Base-by-base conservation (phyloP, 2,329 filamentous ascomycete genomes). In the Aspergillus sojae region DNA sequence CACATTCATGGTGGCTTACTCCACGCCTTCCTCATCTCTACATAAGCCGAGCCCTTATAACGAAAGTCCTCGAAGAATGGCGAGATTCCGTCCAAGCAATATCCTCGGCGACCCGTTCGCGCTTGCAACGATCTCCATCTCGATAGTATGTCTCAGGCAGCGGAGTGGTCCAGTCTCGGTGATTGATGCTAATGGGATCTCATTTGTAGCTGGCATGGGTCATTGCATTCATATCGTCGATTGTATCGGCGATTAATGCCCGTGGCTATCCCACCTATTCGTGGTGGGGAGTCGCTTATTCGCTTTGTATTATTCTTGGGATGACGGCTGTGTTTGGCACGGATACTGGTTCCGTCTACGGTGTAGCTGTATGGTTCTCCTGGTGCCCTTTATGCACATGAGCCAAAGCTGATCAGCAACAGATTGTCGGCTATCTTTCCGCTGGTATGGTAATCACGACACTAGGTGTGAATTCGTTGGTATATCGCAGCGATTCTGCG, bases 71-170 rank as follows among this genome's bases (percentile, higher is more conserved):
- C 62, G 64, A 62, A 74, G 58, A 66, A 84, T 81, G 81, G 78
- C 82, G 68, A 81, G 80, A 72, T 89, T 97, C 79, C 90, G 87
- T 78, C 80, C 94, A 79, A 91, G 91, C 77, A 96, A 97, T 80
- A 93, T 99, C 72, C 85, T 97, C 65, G 95, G 95, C 72, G 94
- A 99, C 81, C 95, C 95, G 6, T 98, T 99, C 80, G 94, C 94
- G 64, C 86, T 99, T 65, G 93, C 94, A 61, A 98, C 95, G 41
- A 88, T 96, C 68, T 97, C 94, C 62, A 97, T 98, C 78, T 88
- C 91, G 67, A 85, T 92, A 75, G 94, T 97, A 88, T 79, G 36
- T 48, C 43, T 50, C 34, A 45, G 21, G 36, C 45, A 12, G 32
- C 23, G 36, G 16, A 39, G 11, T 28, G 19, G 9, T 48, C 19